Conservation (phyloP, 2,329 filamentous ascomycete species). For the Sarocladium oryzae region DNA sequence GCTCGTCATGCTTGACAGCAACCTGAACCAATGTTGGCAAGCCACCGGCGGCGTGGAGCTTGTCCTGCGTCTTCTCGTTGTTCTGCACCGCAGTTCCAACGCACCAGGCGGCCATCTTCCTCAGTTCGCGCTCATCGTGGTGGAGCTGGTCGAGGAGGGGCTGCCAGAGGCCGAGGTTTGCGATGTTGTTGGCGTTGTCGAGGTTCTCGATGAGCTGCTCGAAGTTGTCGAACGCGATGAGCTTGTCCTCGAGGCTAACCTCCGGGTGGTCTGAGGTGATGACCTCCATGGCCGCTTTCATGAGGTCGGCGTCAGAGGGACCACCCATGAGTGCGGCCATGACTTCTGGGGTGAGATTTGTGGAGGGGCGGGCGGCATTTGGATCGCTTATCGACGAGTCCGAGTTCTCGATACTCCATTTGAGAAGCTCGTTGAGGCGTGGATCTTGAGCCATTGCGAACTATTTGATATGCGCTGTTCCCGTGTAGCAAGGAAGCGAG, state of each 20-base stretch:
- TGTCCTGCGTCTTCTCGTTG: conserved; percentile 79
- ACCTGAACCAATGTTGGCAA: conserved; percentile 64
- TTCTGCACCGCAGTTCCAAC: conserved; percentile 94
- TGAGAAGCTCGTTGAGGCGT: conserved; percentile 67
- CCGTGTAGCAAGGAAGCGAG: not conserved
- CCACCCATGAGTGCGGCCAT: conserved; percentile 75
- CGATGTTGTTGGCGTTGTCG: conserved; percentile 96
- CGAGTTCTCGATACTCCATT: conserved; percentile 61
- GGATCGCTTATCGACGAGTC: conserved; percentile 23
- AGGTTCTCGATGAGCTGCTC: conserved; percentile 87
- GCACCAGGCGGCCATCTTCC: conserved; percentile 89
- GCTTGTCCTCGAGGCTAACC: conserved; percentile 65
- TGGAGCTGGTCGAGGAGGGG: conserved; percentile 67
- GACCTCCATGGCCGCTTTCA: conserved; percentile 76
- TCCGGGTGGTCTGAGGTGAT: conserved; percentile 58
- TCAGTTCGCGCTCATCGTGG: conserved; percentile 63
- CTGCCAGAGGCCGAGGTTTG: conserved; percentile 71
- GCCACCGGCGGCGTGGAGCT: conserved; percentile 55
- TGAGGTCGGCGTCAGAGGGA: conserved; percentile 84
- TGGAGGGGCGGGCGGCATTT: conserved; percentile 23
- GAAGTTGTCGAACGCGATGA: conserved; percentile 88
- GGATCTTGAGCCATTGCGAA: conserved; percentile 39
- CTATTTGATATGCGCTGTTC: conserved; percentile 5
- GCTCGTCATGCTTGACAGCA: conserved; percentile 51
- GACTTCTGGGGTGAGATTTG: conserved; percentile 59